Percentiles rank a stretch among this genome's conserved stretches.
Evolutionary conservation across 106 monocot species (phyloP).

Genomic region (Dactylorhiza incarnata): DNA sequence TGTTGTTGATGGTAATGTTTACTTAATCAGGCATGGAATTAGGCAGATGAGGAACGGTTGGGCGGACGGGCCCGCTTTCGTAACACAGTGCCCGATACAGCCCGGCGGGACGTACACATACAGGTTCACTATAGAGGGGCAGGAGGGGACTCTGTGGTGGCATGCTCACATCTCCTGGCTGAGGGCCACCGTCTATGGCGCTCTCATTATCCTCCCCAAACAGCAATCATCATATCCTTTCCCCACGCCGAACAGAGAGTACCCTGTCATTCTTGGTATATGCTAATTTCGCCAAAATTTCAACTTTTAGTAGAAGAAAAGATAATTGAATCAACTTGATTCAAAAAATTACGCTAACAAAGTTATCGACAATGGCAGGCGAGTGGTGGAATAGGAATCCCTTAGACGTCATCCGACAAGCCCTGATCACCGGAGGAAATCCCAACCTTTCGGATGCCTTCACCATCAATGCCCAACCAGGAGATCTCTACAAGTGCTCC

Average conservation of each 20-base stretch:
- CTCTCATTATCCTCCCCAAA: slow-evolving; percentile 45
- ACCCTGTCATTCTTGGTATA: slow-evolving; percentile 42
- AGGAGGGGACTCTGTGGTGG: slow-evolving; percentile 65
- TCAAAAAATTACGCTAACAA: background rate
- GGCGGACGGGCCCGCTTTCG: slow-evolving; percentile 53
- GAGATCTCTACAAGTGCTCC: slow-evolving; percentile 57
- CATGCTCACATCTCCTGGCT: slow-evolving; percentile 59
- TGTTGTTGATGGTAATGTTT: no score
- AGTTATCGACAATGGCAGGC: slow-evolving; percentile 5
- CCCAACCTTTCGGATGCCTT: slow-evolving; percentile 48
- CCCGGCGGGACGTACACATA: slow-evolving; percentile 57
- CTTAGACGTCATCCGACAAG: slow-evolving; percentile 27
- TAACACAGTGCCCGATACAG: slow-evolving; percentile 59
- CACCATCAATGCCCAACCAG: slow-evolving; percentile 59
- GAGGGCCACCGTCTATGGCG: slow-evolving; percentile 52
- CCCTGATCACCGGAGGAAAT: slow-evolving; percentile 35
- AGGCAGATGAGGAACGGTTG: slow-evolving; percentile 36
- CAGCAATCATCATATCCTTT: slow-evolving; percentile 34
- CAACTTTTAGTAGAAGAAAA: background rate
- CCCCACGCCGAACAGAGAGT: slow-evolving; percentile 35
- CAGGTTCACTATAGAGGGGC: slow-evolving; percentile 36
- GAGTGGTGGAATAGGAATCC: slow-evolving; percentile 56
- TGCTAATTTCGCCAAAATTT: background rate
- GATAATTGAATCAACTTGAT: no score
- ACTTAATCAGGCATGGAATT: slow-evolving; percentile 39